A percentile compares a stretch with the other conserved stretches of the same genome.
phyloP scores from a whole-genome alignment of 2,329 filamentous ascomycete species.

The Truncatella angustata region DNA sequence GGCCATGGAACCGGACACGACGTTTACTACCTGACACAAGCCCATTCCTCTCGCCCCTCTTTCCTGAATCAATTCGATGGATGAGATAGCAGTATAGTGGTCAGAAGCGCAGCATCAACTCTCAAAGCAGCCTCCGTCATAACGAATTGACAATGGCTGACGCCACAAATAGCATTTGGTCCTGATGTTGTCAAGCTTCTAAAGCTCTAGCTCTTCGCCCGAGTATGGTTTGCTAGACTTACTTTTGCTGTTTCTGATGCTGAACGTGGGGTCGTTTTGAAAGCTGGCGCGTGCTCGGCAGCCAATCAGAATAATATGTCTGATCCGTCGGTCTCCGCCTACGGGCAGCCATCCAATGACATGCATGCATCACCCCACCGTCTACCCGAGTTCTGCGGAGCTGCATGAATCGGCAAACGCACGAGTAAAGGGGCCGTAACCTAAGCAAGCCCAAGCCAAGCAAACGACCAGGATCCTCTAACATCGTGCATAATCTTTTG shows the following conservation, averaged over 20 bases:
- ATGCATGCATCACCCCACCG: too few species aligned
- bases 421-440: constrained; percentile 19
- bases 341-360: not conserved
- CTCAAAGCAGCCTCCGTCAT: too few species aligned
- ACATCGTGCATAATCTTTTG: not conserved
- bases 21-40: not conserved
- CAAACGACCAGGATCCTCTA: not conserved
- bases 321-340: not conserved
- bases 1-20: too few species aligned
- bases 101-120: too few species aligned
- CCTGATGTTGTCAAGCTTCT: too few species aligned
- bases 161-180: too few species aligned
- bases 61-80: not conserved
- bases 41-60: not conserved
- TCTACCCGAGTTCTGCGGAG: constrained; percentile 11
- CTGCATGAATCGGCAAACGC: constrained; percentile 14
- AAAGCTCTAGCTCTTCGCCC: too few species aligned
- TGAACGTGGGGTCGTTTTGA: not conserved
- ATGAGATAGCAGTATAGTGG: too few species aligned
- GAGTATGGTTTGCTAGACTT: too few species aligned
- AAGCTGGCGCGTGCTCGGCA: constrained; percentile 16
- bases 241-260: not conserved
- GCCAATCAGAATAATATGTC: constrained; percentile 16
- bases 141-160: too few species aligned
- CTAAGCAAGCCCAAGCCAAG: not conserved